A percentile compares a stretch with the other conserved stretches of the same genome.
phyloP scores from a whole-genome alignment of 2,329 filamentous ascomycete genomes.

The Claviceps spartinae region DNA sequence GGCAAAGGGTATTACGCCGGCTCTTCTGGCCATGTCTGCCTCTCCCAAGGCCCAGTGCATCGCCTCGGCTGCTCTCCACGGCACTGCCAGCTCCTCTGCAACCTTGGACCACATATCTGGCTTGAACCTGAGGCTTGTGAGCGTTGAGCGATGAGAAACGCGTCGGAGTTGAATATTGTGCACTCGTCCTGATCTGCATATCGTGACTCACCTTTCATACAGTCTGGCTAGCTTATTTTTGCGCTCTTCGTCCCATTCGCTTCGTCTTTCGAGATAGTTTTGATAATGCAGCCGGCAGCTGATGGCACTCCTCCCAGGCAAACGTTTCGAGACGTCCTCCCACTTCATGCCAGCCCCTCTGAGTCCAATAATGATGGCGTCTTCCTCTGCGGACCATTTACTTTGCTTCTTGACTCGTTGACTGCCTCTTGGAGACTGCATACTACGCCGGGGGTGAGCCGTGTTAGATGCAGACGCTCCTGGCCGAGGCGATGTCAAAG shows the following conservation, averaged over 20 bases:
- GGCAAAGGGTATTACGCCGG: conserved; percentile 77
- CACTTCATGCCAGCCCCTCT: conserved; percentile 91
- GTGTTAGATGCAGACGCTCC: conserved; percentile 21
- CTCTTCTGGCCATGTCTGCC: conserved; percentile 82
- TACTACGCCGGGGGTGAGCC: conserved; percentile 17
- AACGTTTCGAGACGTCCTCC: conserved; percentile 89
- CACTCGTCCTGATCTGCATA: background rate
- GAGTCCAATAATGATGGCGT: conserved; percentile 85
- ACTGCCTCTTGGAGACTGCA: conserved; percentile 37
- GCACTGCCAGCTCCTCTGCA: conserved; percentile 85
- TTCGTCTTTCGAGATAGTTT: conserved; percentile 86
- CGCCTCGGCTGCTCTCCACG: conserved; percentile 88
- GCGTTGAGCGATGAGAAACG: background rate
- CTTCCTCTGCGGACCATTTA: conserved; percentile 91
- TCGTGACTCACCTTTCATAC: conserved; percentile 68
- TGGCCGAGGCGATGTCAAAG: conserved; percentile 5
- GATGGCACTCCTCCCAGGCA: conserved; percentile 84
- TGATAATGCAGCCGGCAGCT: conserved; percentile 93
- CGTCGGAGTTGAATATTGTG: background rate
- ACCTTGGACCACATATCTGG: conserved; percentile 96
- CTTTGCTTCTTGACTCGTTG: conserved; percentile 86
- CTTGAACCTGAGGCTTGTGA: conserved; percentile 62
- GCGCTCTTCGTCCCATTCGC: conserved; percentile 93
- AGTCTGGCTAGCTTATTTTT: conserved; percentile 92
- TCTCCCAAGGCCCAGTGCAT: conserved; percentile 98